Evolutionary conservation across 768 basidiomycete species (phyloP).

Genomic region (Austroboletus eburneus): DNA sequence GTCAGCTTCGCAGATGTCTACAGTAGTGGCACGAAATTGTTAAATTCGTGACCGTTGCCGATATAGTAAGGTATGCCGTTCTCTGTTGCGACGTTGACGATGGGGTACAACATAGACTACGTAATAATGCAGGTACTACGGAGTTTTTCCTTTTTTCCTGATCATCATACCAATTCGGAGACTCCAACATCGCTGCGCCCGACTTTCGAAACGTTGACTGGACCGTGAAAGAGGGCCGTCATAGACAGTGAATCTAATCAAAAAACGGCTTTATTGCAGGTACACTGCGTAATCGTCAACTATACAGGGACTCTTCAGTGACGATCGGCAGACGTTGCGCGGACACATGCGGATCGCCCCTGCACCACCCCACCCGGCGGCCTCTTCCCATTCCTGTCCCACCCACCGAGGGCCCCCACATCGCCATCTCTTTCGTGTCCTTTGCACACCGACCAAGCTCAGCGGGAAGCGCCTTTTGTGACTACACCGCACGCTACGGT

Average conservation of each 20-base stretch:
- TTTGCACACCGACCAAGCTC: slow-evolving; percentile 59
- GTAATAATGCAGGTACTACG: no score
- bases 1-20: no score
- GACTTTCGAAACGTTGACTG: slow-evolving; percentile 53
- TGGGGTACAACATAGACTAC: no score
- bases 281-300: slow-evolving; percentile 28
- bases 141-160: no score
- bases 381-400: slow-evolving; percentile 70
- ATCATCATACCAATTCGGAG: slow-evolving; percentile 55
- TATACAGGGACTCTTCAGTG: background rate
- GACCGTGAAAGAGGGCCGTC: slow-evolving; percentile 57
- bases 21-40: no score
- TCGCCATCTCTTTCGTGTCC: slow-evolving; percentile 53
- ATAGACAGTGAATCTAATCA: slow-evolving; percentile 62
- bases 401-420: slow-evolving; percentile 39
- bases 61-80: no score
- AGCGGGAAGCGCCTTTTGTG: slow-evolving; percentile 74
- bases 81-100: no score
- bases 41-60: no score
- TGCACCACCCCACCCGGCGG: slow-evolving; percentile 58
- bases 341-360: slow-evolving; percentile 72
- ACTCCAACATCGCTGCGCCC: slow-evolving; percentile 42
- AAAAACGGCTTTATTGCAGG: slow-evolving; percentile 63
- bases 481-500: slow-evolving; percentile 91
- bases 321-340: slow-evolving; percentile 51